Evolutionary conservation across 2,329 filamentous ascomycete genomes (phyloP).

Genomic region (Aspergillus amoenus): DNA sequence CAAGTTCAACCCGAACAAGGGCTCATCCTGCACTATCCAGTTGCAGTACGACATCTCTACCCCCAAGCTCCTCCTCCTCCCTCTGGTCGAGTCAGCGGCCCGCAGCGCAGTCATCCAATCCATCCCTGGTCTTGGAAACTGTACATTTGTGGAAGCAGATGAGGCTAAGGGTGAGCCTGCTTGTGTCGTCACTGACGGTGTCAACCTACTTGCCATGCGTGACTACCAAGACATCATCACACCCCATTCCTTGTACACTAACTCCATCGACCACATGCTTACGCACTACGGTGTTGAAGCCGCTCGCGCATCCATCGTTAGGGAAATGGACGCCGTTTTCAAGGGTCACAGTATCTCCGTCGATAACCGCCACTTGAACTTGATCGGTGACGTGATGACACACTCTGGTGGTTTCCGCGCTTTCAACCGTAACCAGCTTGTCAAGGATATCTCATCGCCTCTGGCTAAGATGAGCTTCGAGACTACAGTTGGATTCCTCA

Average conservation of each 20-base stretch:
- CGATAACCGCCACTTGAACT: constrained; percentile 85
- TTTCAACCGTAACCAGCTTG: constrained; percentile 86
- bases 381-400: constrained; percentile 99
- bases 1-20: constrained; percentile 72
- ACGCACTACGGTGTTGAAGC: constrained; percentile 90
- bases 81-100: constrained; percentile 79
- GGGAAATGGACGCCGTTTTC: constrained; percentile 84
- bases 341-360: constrained; percentile 87
- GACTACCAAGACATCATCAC: constrained; percentile 82
- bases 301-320: constrained; percentile 80
- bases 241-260: constrained; percentile 82
- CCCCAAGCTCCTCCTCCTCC: constrained; percentile 90
- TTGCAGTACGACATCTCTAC: constrained; percentile 77
- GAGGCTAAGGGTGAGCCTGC: constrained; percentile 50
- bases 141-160: constrained; percentile 65
- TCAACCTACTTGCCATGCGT: constrained; percentile 89
- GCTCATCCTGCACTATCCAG: constrained; percentile 75
- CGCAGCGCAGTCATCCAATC: constrained; percentile 81
- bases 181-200: constrained; percentile 73
- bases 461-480: constrained; percentile 99
- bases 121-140: constrained; percentile 72
- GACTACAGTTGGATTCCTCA: constrained; percentile 90
- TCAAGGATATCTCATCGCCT: constrained; percentile 76
- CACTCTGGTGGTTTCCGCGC: constrained; percentile 82
- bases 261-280: constrained; percentile 86